phyloP scores from a whole-genome alignment of 2,329 filamentous ascomycete species.

The Dissoconium aciculare region DNA sequence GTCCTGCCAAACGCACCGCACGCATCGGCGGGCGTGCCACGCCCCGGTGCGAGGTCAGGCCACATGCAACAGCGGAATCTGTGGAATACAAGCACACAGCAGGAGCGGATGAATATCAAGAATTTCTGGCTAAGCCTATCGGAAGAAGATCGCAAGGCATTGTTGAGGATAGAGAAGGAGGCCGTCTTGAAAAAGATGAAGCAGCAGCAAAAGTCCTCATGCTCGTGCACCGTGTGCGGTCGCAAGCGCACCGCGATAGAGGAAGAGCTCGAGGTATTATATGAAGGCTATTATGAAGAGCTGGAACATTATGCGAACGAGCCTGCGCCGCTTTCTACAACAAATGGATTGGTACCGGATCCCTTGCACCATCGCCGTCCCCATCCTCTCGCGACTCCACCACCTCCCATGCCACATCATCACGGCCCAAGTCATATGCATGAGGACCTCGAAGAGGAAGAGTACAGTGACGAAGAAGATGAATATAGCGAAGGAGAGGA shows the following conservation, averaged over 20 bases:
- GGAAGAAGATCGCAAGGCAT: conserved; percentile 83
- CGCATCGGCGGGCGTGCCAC: conserved; percentile 5
- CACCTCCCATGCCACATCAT: conserved; percentile 28
- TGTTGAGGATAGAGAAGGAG: conserved; percentile 98
- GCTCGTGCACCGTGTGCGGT: conserved; percentile 93
- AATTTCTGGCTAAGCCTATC: conserved; percentile 93
- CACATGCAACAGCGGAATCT: conserved; percentile 55
- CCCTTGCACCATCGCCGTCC: conserved; percentile 33
- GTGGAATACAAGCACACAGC: conserved; percentile 89
- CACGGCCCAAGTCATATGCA: conserved; percentile 61
- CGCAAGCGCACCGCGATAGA: conserved; percentile 94
- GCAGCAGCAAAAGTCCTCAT: conserved; percentile 98
- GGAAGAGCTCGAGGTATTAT: conserved; percentile 91
- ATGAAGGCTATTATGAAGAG: conserved; percentile 97
- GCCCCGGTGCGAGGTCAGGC: conserved; percentile 26
- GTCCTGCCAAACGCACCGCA: conserved; percentile 13
- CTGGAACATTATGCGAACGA: conserved; percentile 87
- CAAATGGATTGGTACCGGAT: conserved; percentile 52
- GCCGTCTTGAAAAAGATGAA: conserved; percentile 98
- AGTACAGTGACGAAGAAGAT: conserved; percentile 49
- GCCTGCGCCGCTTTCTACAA: conserved; percentile 39
- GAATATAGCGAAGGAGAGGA: conserved; percentile 49
- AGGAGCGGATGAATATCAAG: conserved; percentile 94
- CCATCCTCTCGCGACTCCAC: conserved; percentile 20
- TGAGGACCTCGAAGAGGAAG: conserved; percentile 46